These are phyloP conservation scores for Fusarium sp. DNA, from an alignment of 2,329 filamentous ascomycete genomes.

Conservation along the genomic window DNA sequence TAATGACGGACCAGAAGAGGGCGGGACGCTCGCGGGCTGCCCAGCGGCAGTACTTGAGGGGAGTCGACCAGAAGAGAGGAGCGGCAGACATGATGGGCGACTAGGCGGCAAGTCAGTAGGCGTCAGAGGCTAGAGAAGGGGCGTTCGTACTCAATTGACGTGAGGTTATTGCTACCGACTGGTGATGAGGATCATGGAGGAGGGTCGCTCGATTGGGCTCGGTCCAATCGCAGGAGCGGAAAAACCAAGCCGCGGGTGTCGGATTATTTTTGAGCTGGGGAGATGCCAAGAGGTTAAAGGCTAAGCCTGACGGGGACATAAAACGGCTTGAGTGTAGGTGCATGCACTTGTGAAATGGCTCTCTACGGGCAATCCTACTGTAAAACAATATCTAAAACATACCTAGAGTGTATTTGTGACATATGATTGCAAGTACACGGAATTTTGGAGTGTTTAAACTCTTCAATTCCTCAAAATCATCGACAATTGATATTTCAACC, in stretches of 20 bases:
- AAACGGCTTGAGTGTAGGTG: not conserved
- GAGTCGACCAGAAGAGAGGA: conserved; percentile 85
- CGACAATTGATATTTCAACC: not conserved
- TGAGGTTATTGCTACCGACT: conserved; percentile 37
- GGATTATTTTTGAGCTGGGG: conserved; percentile 37
- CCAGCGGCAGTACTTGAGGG: conserved; percentile 89
- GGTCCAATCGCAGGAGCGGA: conserved; percentile 46
- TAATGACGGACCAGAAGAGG: conserved; percentile 86
- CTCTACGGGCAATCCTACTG: not conserved
- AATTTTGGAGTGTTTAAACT: not conserved
- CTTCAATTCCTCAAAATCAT: not conserved
- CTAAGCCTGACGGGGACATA: conserved; percentile 22
- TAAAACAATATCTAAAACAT: not conserved
- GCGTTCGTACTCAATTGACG: conserved; percentile 52
- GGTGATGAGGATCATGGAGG: conserved; percentile 37
- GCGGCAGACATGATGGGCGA: conserved; percentile 67
- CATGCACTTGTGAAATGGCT: not conserved
- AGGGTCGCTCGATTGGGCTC: not conserved
- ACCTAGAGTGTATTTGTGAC: not conserved
- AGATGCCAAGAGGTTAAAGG: not conserved
- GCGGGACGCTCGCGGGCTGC: conserved; percentile 88
- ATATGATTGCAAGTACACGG: not conserved
- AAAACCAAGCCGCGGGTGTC: conserved; percentile 46
- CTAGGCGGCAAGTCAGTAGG: conserved; percentile 2
- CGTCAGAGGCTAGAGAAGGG: not conserved